Base-by-base conservation (phyloP, 257 asterid genomes). In the Solanum pennellii region DNA sequence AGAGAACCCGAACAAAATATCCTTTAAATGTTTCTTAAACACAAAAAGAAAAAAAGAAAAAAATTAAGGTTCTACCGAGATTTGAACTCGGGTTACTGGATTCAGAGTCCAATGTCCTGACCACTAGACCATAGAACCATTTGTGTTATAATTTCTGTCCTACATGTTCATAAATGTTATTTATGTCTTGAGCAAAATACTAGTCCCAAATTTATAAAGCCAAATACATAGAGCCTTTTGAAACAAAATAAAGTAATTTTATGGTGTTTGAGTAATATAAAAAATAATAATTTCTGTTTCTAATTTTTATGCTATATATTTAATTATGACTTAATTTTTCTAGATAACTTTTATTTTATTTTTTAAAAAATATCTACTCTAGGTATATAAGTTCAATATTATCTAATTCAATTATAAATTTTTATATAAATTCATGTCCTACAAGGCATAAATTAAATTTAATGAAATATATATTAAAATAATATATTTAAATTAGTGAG, bases 101-200 rank as follows among this genome's bases (percentile, higher is more conserved):
- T 60, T 60, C 68, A 60, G 68, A 21, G 68, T 60, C 68, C 29
- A 60, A 60, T 60, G 68, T 60, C 68, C 68, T 60, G 12, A 60
- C 68, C 68, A 21, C 68, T 60, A 60, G 68, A 60, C 68, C 68
- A 60, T 60, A 9, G 68, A 60, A 60, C 68, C 68, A 9, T 21
- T 0, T 21, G 2, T 59, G 27, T 59, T 21, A 4, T 2, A 21
- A 8, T 3, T 1, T 1, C 8, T 56, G n/a, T 7, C 11, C 35
- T 33, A 33, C 0, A 33, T 0, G 1, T 33, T 3, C 3, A 4
- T 33, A 33, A 4, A 4, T 33, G 35, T 3, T 33, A 4, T 33
- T 33, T 0, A 33, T 16, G 60, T 16, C 65, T 56, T 56, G 20
- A 7, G 62, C 9, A 18, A 56, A 56, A 56, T n/a, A 56, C 5